Conservation (phyloP, 208 protist species). For the Trypanosoma boissoni region DNA sequence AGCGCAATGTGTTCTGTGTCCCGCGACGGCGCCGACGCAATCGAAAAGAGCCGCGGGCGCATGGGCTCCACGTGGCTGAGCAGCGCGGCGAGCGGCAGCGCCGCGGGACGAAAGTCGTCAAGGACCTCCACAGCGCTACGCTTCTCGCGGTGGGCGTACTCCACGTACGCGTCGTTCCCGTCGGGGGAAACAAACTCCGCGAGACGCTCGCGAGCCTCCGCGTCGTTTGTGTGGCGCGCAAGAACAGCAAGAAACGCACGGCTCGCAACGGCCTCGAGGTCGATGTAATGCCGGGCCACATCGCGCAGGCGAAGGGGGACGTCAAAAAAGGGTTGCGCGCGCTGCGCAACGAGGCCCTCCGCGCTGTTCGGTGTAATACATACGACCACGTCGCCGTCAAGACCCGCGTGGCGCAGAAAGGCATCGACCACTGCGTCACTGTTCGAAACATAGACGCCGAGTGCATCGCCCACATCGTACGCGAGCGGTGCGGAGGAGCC, state of each 20-base stretch:
- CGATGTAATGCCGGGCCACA: constrained; percentile 69
- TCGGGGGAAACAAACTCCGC: constrained; percentile 60
- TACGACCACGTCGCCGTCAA: constrained; percentile 42
- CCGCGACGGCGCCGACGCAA: constrained; percentile 58
- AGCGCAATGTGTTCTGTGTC: constrained; percentile 46
- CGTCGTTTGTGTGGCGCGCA: constrained; percentile 27
- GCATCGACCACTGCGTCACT: constrained; percentile 41
- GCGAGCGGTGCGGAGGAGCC: constrained; percentile 5
- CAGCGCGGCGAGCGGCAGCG: constrained; percentile 49
- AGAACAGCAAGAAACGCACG: constrained; percentile 84
- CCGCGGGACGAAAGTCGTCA: constrained; percentile 59
- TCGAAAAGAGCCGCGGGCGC: constrained; percentile 76
- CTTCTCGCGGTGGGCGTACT: constrained; percentile 85
- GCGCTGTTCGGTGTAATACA: constrained; percentile 33
- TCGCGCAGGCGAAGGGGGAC: constrained; percentile 39
- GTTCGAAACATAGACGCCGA: constrained; percentile 77
- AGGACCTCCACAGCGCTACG: constrained; percentile 87
- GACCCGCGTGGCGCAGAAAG: constrained; percentile 37
- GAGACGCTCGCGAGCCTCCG: constrained; percentile 58
- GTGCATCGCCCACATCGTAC: constrained; percentile 79
- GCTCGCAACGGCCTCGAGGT: constrained; percentile 71
- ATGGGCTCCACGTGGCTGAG: constrained; percentile 62
- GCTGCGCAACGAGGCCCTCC: constrained; percentile 50
- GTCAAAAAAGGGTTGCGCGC: constrained; percentile 49
- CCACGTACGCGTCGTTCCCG: constrained; percentile 64